Evolutionary conservation across 2,329 filamentous ascomycete genomes (phyloP), one percentile per base, ranked within the genome.

Genomic region (Colletotrichum cuscutae): DNA sequence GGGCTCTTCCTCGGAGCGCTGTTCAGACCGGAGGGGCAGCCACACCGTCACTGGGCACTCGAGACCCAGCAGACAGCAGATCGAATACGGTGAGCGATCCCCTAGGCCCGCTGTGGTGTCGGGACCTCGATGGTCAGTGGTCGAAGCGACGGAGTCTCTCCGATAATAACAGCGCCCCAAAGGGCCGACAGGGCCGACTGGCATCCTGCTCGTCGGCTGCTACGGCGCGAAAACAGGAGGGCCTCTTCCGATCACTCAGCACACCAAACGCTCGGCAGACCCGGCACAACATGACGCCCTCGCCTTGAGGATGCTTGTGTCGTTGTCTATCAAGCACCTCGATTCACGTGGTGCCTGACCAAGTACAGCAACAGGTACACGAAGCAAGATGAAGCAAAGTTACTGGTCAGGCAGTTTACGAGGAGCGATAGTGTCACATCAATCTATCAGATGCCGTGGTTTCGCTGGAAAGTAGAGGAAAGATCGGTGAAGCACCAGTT

Each of bases 121-220:
- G 52, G 58, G 19, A 37, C 35, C 52, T n/a, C 53, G 32, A 26
- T 30, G 30, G 42, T 28, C 42, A 49, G 54, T 69, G 46, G 59
- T 37, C 60, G 56, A 62, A 32, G 57, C 28, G 49, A 72, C 26
- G 46, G 42, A 62, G 32, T 35, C 46, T 65, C 60, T 56, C 70
- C 70, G 66, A 70, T 56, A 70, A 65, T 56, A 57, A 57, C 26
- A 49, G 60, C 66, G 58, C 65, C 22, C 42, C 22, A 46, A 60
- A 70, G 60, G 66, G 49, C 60, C 66, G 54, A 56, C 59, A 72
- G 54, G 70, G 54, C 70, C 70, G 70, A 57, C 32, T n/a, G 15
- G 28, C 28, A 57, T 28, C 32, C 13, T 69, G 53, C 62, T 52
- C 54, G 35, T 57, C 70, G 65, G 59, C 60, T 70, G 32, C 66